These are phyloP conservation scores for Carex myosuroides DNA, from an alignment of 176 grass and related monocot species.

Conservation along the genomic window DNA sequence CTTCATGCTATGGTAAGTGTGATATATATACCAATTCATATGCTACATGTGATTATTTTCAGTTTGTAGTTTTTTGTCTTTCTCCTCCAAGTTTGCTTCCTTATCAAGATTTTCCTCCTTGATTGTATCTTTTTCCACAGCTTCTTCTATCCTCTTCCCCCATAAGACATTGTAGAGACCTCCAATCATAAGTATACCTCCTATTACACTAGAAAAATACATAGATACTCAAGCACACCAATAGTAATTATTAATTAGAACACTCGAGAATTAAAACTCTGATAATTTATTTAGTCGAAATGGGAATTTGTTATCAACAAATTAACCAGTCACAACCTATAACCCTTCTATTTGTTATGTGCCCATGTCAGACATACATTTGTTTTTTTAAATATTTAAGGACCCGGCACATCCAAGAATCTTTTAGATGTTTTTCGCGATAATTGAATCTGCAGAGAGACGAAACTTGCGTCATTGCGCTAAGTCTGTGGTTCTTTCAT, in stretches of 20 bases:
- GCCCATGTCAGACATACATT: neutral
- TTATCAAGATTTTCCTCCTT: neutral
- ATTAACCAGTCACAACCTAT: no score
- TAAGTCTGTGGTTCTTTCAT: neutral
- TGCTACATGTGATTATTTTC: neutral
- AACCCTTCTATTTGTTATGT: no score
- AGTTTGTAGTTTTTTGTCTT: neutral
- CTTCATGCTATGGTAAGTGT: no score
- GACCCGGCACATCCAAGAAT: no score
- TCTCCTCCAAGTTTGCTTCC: neutral
- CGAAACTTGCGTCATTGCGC: no score
- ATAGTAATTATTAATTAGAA: neutral
- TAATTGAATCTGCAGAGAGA: no score
- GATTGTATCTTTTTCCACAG: neutral
- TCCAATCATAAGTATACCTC: conserved; percentile 36
- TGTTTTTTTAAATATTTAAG: no score
- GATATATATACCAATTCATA: neutral
- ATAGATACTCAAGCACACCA: neutral
- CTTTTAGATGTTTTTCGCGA: no score
- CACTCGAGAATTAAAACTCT: neutral
- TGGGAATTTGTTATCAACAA: neutral
- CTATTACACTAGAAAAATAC: conserved; percentile 25
- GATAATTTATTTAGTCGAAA: neutral
- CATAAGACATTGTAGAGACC: conserved; percentile 43
- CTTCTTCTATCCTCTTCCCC: conserved; percentile 38